A percentile compares a stretch with the other conserved stretches of the same genome.
phyloP scores from a whole-genome alignment of 2,329 filamentous ascomycete genomes.

The Colletotrichum cereale region DNA sequence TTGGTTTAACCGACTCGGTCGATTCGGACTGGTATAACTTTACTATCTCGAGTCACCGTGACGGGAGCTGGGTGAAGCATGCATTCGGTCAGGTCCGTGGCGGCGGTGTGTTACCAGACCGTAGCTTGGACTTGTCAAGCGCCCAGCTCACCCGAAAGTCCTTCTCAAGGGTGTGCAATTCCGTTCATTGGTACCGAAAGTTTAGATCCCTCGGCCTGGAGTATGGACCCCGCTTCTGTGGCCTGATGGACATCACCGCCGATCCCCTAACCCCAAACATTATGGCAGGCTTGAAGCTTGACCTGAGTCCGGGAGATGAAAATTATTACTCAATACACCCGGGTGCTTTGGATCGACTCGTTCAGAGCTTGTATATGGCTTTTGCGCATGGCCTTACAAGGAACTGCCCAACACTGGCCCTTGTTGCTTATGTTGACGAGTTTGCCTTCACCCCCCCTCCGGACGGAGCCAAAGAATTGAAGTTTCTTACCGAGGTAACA shows the following conservation, averaged over 20 bases:
- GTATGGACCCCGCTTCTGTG: constrained; percentile 27
- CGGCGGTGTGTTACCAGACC: not conserved
- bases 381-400: constrained; percentile 8
- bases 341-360: constrained; percentile 16
- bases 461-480: not conserved
- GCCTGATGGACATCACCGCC: constrained; percentile 15
- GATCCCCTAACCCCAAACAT: constrained; percentile 3
- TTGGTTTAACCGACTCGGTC: constrained; percentile 8
- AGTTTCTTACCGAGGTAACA: not conserved
- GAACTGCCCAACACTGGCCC: constrained; percentile 11
- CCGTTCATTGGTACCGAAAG: constrained; percentile 26
- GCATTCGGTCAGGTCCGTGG: constrained; percentile 16
- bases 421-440: constrained; percentile 21
- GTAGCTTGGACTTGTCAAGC: not conserved
- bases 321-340: constrained; percentile 21
- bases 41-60: constrained; percentile 18
- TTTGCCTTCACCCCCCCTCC: constrained; percentile 5
- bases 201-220: constrained; percentile 22
- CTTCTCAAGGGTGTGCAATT: constrained; percentile 14
- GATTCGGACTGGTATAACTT: constrained; percentile 31
- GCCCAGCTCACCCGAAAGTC: not conserved
- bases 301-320: constrained; percentile 11
- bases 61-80: constrained; percentile 26
- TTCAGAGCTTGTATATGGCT: constrained; percentile 21
- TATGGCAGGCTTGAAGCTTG: not conserved